Conservation (phyloP, 805 yeast species). For the Metschnikowia baotianmanensis region DNA sequence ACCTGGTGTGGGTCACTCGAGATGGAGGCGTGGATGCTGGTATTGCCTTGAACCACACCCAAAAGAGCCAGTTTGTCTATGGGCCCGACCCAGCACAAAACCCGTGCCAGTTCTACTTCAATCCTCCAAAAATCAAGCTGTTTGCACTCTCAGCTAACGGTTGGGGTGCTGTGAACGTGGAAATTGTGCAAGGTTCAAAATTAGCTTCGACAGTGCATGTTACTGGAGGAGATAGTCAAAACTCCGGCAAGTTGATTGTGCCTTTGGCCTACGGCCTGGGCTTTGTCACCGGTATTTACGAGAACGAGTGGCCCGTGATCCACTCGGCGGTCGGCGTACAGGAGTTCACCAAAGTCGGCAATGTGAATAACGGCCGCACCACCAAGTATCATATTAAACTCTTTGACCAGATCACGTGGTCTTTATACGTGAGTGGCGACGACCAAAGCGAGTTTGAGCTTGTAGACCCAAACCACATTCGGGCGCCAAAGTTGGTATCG, state of each 20-base stretch:
- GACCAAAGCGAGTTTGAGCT: conserved; percentile 31
- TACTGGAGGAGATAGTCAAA: conserved; percentile 6
- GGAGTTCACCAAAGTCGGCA: conserved; percentile 36
- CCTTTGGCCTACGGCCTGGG: conserved; percentile 86
- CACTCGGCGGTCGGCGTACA: conserved; percentile 67
- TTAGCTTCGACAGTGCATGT: conserved; percentile 30
- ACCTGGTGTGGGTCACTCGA: conserved; percentile 65
- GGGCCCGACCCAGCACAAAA: conserved; percentile 58
- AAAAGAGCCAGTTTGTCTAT: conserved; percentile 57
- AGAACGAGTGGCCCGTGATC: conserved; percentile 29
- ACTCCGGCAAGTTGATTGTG: conserved; percentile 41
- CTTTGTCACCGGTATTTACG: conserved; percentile 59
- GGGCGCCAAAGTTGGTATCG: conserved; percentile 20
- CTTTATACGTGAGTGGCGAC: conserved; percentile 54
- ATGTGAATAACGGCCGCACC: conserved; percentile 29
- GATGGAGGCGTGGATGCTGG: conserved; percentile 51
- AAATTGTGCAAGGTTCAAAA: conserved; percentile 28
- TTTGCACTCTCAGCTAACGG: conserved; percentile 43
- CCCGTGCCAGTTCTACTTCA: conserved; percentile 62
- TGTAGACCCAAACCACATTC: conserved; percentile 37
- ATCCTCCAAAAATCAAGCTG: conserved; percentile 65
- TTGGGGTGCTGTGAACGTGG: conserved; percentile 22
- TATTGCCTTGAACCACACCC: conserved; percentile 64
- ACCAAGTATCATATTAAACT: conserved; percentile 55
- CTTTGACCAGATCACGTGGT: conserved; percentile 60